Conservation (phyloP, 2,329 filamentous ascomycete species). For the Emergomyces pasteurianus region DNA sequence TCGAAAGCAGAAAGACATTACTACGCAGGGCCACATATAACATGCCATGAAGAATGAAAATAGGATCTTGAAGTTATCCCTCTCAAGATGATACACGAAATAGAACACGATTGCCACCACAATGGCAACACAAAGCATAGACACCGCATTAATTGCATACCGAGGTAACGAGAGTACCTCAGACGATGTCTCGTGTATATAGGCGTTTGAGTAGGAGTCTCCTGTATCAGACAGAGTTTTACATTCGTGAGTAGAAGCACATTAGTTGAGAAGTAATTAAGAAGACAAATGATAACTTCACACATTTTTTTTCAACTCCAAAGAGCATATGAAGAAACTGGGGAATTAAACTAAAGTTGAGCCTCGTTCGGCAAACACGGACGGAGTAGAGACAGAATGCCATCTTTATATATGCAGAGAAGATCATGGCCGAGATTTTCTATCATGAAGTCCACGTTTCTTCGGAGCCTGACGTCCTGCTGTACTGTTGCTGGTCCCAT, state of each 20-base stretch:
- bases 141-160: not conserved
- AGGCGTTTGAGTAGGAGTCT: not conserved
- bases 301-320: not conserved
- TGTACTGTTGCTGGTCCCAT: not conserved
- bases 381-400: not conserved
- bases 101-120: slow-evolving; percentile 38
- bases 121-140: not conserved
- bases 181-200: not conserved
- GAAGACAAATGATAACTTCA: not conserved
- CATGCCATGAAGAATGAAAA: slow-evolving; percentile 50
- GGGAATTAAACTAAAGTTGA: not conserved
- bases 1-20: not conserved
- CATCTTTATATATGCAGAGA: not conserved
- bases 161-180: not conserved
- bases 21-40: slow-evolving; percentile 3
- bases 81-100: slow-evolving; percentile 44
- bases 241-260: too few relatives aligned
- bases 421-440: not conserved
- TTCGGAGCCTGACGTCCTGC: not conserved
- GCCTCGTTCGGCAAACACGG: not conserved
- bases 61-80: slow-evolving; percentile 41
- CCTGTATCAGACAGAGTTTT: not conserved
- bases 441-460: not conserved
- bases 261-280: not conserved
- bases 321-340: not conserved